These are phyloP conservation scores for Cutaneotrichosporon sp. DNA, from an alignment of 1,284 basidiomycete species.

Conservation along the genomic window DNA sequence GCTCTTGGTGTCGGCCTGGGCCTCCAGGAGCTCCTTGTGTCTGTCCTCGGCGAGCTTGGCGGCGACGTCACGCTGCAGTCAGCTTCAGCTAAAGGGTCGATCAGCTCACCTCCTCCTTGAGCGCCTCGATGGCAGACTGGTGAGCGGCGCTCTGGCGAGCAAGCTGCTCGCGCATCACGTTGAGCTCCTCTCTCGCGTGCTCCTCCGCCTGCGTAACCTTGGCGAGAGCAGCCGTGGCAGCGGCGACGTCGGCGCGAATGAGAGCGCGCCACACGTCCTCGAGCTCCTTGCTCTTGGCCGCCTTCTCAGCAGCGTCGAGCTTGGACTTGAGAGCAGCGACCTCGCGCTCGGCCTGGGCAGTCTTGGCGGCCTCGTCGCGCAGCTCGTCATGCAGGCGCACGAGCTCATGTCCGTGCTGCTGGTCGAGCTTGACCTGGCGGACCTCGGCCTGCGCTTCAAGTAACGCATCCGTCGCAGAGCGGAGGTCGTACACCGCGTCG, in stretches of 20 bases:
- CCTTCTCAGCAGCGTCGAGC: conserved; percentile 3
- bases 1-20: conserved; percentile 1
- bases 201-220: conserved; percentile 15
- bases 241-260: conserved; percentile 14
- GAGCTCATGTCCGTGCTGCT: conserved; percentile 5
- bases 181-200: conserved; percentile 14
- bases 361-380: conserved; percentile 6
- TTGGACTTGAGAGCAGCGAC: not conserved
- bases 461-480: conserved; percentile 18
- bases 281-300: conserved; percentile 13
- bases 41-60: conserved; percentile 13
- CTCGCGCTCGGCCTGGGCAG: conserved; percentile 12
- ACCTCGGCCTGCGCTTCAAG: conserved; percentile 17
- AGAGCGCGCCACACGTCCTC: conserved; percentile 16
- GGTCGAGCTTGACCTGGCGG: conserved; percentile 13
- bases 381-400: conserved; percentile 10
- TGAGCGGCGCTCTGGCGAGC: conserved; percentile 10
- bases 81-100: not conserved
- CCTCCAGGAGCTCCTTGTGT: conserved; percentile 14
- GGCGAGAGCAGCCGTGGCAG: conserved; percentile 8
- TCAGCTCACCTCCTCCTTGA: conserved; percentile 14
- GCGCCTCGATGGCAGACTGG: conserved; percentile 5
- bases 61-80: conserved; percentile 14
- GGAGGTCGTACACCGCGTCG: conserved; percentile 17
- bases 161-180: conserved; percentile 13